Base-by-base conservation (phyloP, 352 stramenopile genomes). In the Phytophthora macrochlamydospora region DNA sequence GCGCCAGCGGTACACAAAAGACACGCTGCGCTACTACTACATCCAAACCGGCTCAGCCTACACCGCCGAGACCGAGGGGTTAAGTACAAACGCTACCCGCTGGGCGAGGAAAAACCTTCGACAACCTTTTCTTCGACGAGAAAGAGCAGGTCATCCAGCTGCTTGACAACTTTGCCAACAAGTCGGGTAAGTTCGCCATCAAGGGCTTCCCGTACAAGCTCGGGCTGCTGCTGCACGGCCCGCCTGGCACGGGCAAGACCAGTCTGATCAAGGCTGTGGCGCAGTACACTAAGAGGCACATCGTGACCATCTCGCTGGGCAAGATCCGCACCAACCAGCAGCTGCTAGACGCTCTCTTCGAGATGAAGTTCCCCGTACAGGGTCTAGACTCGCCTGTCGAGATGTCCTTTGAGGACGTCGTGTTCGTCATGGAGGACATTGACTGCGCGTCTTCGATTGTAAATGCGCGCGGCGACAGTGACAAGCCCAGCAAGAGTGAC, bases 351-450 rank as follows among this genome's bases (percentile, higher is more conserved):
- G 73, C 87, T n/a, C 74, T 95, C 30, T 94, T 95, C 63, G 84
- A 95, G 52, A 73, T 91, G 51, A 75, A 67, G n/a, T 94, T 91
- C 48, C 51, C 52, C 0, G 83, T 95, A 1, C 57, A 83, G 0
- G 86, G 78, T 0, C 58, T 90, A 38, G 84, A 94, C 30, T 78
- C 85, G 37, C 85, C 86, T 0, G 69, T 94, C 1, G 76, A 79
- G 40, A 81, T 96, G 52, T 63, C 42, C 12, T 93, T 95, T 61
- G 83, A 93, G 32, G 84, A 97, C 60, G 74, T 95, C n/a, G 86
- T 97, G 12, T 97, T 93, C 62, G 91, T 97, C 18, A 94, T 97
- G 81, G 89, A 97, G 62, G 88, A 96, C 75, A 87, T 96, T 49
- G 90, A 97, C 71, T 92, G 85, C 37, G 83, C 87, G 9, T 89